A percentile compares a stretch with the other conserved stretches of the same genome.
These are phyloP conservation scores for Leccinum ochraceum DNA, from an alignment of 768 basidiomycete species.

Conservation along the genomic window DNA sequence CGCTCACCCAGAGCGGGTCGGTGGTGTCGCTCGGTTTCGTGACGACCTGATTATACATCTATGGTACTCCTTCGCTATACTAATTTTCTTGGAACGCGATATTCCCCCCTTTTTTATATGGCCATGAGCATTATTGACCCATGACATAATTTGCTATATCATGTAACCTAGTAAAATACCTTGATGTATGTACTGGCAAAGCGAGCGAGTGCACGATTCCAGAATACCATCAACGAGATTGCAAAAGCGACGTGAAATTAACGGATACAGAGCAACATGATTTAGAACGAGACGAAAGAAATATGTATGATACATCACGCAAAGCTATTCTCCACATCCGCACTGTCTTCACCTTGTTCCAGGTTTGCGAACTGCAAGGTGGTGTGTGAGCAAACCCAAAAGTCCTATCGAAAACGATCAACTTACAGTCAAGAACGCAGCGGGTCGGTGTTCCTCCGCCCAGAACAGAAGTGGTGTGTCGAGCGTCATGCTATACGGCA, in stretches of 20 bases:
- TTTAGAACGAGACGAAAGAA: conserved; percentile 1
- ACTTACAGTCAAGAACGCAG: conserved; percentile 60
- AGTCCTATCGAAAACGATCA: background rate
- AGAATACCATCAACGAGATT: background rate
- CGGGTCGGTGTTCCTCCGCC: conserved; percentile 76
- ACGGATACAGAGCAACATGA: conserved; percentile 16
- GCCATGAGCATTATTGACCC: background rate
- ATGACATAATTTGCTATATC: background rate
- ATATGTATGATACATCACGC: conserved; percentile 49
- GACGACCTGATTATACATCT: conserved; percentile 35
- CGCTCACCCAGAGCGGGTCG: conserved; percentile 52
- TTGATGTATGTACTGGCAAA: background rate
- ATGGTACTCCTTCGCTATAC: conserved; percentile 6
- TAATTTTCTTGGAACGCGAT: conserved; percentile 18
- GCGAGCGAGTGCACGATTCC: background rate
- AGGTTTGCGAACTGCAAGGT: conserved; percentile 76
- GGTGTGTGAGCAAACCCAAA: conserved; percentile 1
- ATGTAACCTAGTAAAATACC: background rate
- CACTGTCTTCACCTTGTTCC: conserved; percentile 89
- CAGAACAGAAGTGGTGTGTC: conserved; percentile 96
- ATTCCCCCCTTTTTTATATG: background rate
- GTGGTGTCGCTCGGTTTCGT: conserved; percentile 54
- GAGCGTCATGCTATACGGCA: conserved; percentile 80
- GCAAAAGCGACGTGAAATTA: conserved; percentile 7
- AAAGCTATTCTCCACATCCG: conserved; percentile 95